Conservation (phyloP, 2,329 filamentous ascomycete genomes). For the Calonectria ilicicola region DNA sequence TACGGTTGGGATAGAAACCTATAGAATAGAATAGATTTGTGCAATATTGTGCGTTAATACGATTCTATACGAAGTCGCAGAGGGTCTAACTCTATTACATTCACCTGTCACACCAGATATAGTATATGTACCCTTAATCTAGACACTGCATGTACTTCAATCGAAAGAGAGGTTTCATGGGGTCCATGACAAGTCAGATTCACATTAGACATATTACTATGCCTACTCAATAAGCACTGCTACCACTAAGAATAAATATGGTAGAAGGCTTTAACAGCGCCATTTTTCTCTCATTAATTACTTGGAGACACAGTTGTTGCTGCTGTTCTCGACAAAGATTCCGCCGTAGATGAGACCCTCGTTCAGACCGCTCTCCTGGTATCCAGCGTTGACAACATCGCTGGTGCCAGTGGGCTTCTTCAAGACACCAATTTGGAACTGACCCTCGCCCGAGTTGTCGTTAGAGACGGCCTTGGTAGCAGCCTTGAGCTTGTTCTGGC, state of each 20-base stretch:
- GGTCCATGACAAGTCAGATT: not conserved
- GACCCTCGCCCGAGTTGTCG: slow-evolving; percentile 67
- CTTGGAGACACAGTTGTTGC: slow-evolving; percentile 49
- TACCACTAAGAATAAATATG: not conserved
- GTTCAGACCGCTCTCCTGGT: slow-evolving; percentile 60
- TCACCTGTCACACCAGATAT: not conserved
- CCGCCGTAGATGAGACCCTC: slow-evolving; percentile 66
- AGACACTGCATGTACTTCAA: too few species aligned
- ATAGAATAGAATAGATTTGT: too few species aligned
- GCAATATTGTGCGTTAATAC: too few species aligned
- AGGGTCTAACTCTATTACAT: too few species aligned
- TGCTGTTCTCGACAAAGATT: slow-evolving; percentile 65
- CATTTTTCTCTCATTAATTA: not conserved
- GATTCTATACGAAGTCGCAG: too few species aligned
- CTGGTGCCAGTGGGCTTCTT: slow-evolving; percentile 67
- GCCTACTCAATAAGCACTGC: not conserved
- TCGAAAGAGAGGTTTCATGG: too few species aligned
- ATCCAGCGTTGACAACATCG: slow-evolving; percentile 61
- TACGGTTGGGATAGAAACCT: too few species aligned
- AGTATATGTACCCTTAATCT: not conserved
- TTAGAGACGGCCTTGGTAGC: slow-evolving; percentile 61
- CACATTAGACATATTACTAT: not conserved
- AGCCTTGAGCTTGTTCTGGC: slow-evolving; percentile 55
- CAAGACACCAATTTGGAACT: slow-evolving; percentile 72
- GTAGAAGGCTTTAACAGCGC: not conserved